Percentiles rank a stretch among this genome's conserved stretches.
These are phyloP conservation scores for Corynespora cassiicola DNA, from an alignment of 2,329 filamentous ascomycete species.

Conservation along the genomic window DNA sequence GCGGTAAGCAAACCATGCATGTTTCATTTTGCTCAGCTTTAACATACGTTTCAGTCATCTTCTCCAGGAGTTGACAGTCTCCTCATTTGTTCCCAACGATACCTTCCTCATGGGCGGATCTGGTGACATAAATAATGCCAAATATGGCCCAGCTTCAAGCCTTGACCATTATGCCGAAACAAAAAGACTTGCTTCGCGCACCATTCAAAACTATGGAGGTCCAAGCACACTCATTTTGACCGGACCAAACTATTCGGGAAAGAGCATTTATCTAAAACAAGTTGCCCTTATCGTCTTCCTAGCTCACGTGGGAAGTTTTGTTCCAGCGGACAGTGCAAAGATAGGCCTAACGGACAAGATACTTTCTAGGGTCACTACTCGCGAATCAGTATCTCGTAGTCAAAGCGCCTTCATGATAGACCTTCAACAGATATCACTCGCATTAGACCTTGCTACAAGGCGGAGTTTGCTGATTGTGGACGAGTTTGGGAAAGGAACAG, in stretches of 20 bases:
- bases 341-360: constrained; percentile 94
- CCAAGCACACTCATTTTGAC: constrained; percentile 82
- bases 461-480: constrained; percentile 88
- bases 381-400: constrained; percentile 68
- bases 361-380: constrained; percentile 81
- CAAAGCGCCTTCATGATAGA: constrained; percentile 81
- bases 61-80: constrained; percentile 82
- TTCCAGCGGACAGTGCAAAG: constrained; percentile 77
- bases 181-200: no score
- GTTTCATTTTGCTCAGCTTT: background rate
- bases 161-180: no score
- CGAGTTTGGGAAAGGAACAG: constrained; percentile 81
- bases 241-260: constrained; percentile 95
- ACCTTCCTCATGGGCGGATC: constrained; percentile 71
- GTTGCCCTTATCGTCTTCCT: constrained; percentile 89
- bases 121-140: no score
- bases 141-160: no score
- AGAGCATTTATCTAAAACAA: constrained; percentile 95
- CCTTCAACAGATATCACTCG: constrained; percentile 82
- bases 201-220: constrained; percentile 28
- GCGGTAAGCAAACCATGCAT: constrained; percentile 54
- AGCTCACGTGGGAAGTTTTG: constrained; percentile 88
- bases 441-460: constrained; percentile 75
- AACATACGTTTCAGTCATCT: constrained; percentile 64
- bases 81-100: constrained; percentile 83